phyloP scores from a whole-genome alignment of 306 rosid genomes.

The Oemleria cerasiformis region DNA sequence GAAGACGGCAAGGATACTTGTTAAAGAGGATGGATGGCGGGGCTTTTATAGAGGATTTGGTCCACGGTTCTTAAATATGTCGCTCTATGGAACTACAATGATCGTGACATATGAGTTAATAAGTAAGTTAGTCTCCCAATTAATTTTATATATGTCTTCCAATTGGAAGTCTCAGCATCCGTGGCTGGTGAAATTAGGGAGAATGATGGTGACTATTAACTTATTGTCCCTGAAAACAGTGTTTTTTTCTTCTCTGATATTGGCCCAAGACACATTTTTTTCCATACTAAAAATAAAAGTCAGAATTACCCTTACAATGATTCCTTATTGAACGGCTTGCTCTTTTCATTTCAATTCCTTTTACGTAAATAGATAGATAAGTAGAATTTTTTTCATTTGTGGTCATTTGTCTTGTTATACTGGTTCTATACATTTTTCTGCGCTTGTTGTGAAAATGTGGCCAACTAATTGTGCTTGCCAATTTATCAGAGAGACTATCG shows the following conservation, averaged over 20 bases:
- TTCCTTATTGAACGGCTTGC: neutral
- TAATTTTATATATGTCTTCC: constrained; percentile 6
- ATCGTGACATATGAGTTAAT: constrained; percentile 85
- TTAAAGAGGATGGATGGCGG: constrained; percentile 86
- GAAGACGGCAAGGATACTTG: constrained; percentile 63
- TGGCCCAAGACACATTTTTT: too few relatives aligned
- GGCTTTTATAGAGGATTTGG: constrained; percentile 90
- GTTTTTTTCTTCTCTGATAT: neutral
- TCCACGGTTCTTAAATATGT: constrained; percentile 82
- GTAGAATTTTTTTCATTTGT: too few relatives aligned
- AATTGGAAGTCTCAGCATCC: neutral
- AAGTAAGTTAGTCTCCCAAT: constrained; percentile 44
- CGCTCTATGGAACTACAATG: constrained; percentile 87
- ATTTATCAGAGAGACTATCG: constrained; percentile 71
- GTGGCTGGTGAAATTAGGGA: constrained; percentile 7
- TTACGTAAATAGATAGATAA: too few relatives aligned
- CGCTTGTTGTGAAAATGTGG: too few relatives aligned
- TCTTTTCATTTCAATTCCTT: too few relatives aligned
- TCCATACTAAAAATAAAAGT: too few relatives aligned
- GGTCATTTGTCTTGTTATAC: too few relatives aligned
- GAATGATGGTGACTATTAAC: too few relatives aligned
- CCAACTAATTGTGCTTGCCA: constrained; percentile 2
- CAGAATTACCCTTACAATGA: neutral
- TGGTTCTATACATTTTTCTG: too few relatives aligned
- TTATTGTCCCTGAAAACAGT: too few relatives aligned